Base-by-base conservation (phyloP, 768 basidiomycete species). In the Trametes meyenii region DNA sequence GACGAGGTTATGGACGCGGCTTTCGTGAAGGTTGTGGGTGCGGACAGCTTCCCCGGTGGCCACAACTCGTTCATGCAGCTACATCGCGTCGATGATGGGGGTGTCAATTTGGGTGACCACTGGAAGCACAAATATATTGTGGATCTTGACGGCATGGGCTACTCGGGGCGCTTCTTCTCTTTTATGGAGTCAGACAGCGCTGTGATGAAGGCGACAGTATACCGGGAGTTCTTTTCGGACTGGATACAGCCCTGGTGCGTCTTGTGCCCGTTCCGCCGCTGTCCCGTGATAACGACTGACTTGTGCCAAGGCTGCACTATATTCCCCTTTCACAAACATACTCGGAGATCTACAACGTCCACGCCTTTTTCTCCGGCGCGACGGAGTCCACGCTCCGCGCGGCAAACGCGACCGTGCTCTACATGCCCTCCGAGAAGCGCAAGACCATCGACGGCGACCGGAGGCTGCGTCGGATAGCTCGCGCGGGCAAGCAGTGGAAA, bases 121-220 rank as follows among this genome's bases (percentile, higher is more conserved):
- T 98, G 96, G 96, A 79, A 87, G 60, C 93, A 95, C 79, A 96
- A 97, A 77, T 79, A 96, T 70, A 80, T 96, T 38, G 75, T 96
- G 63, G 96, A 98, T 74, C 74, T 98, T 58, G 96, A 97, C 69
- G 96, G 96, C 16, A 96, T 95, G 91, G 89, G 92, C 19, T 98
- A 98, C 74, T 94, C 90, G 26, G 96, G 89, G 2, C 82, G 94
- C 13, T 95, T 97, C 73, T 86, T 94, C 82, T 82, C 88, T 0
- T 86, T 93, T 70, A 74, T 94, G 67, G 89, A 88, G 44, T 94
- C 90, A 55, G 94, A 96, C 72, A 93, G 92, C 63, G 92, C 87
- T 2, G 92, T 94, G 11, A 74, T 98, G 61, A 98, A 98, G 76
- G 82, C 90, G 19, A 96, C 94, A 0, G 87, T 97, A 2, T 96